phyloP scores from a whole-genome alignment of 352 stramenopile species.

The Globisporangium splendens region DNA sequence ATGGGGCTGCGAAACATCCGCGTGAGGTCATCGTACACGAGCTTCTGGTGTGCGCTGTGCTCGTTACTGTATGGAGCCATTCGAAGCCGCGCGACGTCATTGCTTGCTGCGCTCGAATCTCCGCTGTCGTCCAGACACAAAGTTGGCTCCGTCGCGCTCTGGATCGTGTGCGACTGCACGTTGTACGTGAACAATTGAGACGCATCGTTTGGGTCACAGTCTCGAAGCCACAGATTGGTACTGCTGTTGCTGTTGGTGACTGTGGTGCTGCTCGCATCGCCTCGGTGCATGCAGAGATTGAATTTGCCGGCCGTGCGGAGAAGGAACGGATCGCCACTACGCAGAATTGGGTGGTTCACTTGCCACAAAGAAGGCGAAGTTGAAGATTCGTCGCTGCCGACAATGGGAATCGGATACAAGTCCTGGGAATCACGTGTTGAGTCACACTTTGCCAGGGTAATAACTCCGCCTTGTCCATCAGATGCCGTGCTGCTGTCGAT shows the following conservation, averaged over 20 bases:
- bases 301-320: constrained; percentile 10
- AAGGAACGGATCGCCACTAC: constrained; percentile 1
- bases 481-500: background rate
- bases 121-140: constrained; percentile 14
- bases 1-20: background rate
- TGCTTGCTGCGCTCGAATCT: background rate
- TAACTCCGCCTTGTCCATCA: background rate
- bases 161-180: constrained; percentile 1
- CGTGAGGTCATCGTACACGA: constrained; percentile 8
- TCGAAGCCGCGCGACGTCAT: background rate
- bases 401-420: background rate
- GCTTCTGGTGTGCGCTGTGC: constrained; percentile 7
- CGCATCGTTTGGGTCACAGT: background rate
- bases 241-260: background rate
- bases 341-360: background rate
- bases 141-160: background rate
- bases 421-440: background rate
- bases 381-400: background rate
- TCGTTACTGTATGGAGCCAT: background rate
- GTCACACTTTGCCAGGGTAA: background rate
- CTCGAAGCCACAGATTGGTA: background rate
- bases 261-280: background rate
- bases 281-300: constrained; percentile 6
- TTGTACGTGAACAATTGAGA: constrained; percentile 12
- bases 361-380: background rate